Evolutionary conservation across 2,329 filamentous ascomycete species (phyloP).

Genomic region (Aspergillus sp.): DNA sequence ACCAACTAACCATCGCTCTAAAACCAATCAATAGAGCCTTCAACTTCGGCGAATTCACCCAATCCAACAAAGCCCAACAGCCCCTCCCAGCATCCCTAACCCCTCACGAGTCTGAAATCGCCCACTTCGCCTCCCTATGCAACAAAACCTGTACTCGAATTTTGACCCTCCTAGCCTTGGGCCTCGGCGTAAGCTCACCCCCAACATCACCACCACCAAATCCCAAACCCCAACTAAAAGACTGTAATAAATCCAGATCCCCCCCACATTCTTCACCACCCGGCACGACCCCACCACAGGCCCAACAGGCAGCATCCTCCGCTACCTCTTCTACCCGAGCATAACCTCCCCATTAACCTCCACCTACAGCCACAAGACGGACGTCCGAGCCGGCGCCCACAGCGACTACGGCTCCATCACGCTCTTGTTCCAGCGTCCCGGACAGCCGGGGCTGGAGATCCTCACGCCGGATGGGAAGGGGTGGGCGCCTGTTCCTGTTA

Average conservation of each 20-base stretch:
- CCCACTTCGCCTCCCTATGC: slow-evolving; percentile 69
- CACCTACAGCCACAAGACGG: slow-evolving; percentile 53
- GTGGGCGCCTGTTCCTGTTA: slow-evolving; percentile 68
- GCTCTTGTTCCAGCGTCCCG: slow-evolving; percentile 78
- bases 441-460: slow-evolving; percentile 85
- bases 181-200: slow-evolving; percentile 59
- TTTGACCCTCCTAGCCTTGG: slow-evolving; percentile 74
- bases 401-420: slow-evolving; percentile 77
- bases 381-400: slow-evolving; percentile 87
- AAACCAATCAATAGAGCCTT: slow-evolving; percentile 64
- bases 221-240: neutral
- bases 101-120: slow-evolving; percentile 61
- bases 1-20: neutral
- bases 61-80: slow-evolving; percentile 68
- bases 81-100: slow-evolving; percentile 69
- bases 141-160: slow-evolving; percentile 71
- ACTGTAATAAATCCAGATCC: slow-evolving; percentile 36
- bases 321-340: slow-evolving; percentile 73
- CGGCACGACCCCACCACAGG: slow-evolving; percentile 58
- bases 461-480: slow-evolving; percentile 55
- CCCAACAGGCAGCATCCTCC: slow-evolving; percentile 61
- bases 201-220: too few relatives aligned
- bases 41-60: slow-evolving; percentile 79
- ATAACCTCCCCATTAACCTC: slow-evolving; percentile 46
- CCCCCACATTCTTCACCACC: slow-evolving; percentile 59